These are phyloP conservation scores for Medicago lupulina DNA, from an alignment of 306 rosid species.

Conservation along the genomic window DNA sequence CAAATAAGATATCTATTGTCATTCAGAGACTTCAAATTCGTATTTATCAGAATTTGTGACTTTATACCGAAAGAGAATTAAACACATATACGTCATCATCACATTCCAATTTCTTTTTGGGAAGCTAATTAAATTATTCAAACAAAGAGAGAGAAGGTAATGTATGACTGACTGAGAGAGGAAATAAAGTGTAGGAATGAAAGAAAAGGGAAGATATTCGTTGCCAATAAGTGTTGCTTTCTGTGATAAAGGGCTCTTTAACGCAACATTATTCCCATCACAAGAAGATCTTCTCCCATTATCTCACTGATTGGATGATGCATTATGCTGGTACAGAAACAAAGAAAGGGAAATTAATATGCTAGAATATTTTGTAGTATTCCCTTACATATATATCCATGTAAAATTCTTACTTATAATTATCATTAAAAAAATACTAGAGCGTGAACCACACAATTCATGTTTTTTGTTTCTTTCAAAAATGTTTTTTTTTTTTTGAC, in stretches of 20 bases:
- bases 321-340: constrained; percentile 59
- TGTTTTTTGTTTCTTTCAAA: no score
- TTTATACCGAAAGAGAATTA: constrained; percentile 40
- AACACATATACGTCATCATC: constrained; percentile 43
- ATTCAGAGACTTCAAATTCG: constrained; percentile 39
- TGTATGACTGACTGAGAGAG: constrained; percentile 27
- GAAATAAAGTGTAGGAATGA: constrained; percentile 35
- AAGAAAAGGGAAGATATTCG: constrained; percentile 62
- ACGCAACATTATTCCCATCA: constrained; percentile 64
- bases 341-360: constrained; percentile 43
- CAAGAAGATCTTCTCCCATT: constrained; percentile 60
- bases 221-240: constrained; percentile 49
- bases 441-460: background rate
- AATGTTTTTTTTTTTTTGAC: no score
- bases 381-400: constrained; percentile 45
- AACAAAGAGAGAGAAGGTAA: background rate
- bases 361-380: constrained; percentile 59
- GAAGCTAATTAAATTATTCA: constrained; percentile 31
- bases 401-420: constrained; percentile 9
- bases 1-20: background rate
- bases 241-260: constrained; percentile 49
- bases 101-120: constrained; percentile 46
- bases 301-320: constrained; percentile 64
- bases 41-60: constrained; percentile 42
- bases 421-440: constrained; percentile 6